Base-by-base conservation (phyloP, 805 yeast genomes). In the Wickerhamomyces sydowiorum region DNA sequence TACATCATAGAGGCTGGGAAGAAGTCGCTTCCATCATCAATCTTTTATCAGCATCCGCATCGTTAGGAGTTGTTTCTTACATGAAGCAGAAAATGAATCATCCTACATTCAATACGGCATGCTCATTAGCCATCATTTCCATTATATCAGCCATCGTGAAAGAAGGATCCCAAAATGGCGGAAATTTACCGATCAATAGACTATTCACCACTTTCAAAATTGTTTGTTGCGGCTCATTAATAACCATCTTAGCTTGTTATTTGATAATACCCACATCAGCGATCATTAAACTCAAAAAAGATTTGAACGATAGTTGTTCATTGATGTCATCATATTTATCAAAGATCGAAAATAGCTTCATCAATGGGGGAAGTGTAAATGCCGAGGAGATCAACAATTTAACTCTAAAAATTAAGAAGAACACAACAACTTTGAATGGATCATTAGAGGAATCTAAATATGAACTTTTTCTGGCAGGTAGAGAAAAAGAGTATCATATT, bases 21-120 rank as follows among this genome's bases (percentile, higher is more conserved):
- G 73, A 69, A 41, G 36, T 72, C 10, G 76, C 83, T 33, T 73
- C 73, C 40, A 54, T 70, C 15, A 67, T 80, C 22, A 82, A 82
- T 51, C 66, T 86, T 29, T 44, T 76, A 1, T 68, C 70, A 31
- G 75, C 71, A 51, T 80, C 73, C 40, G 54, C 66, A 2, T 75
- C 86, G 0, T 62, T 85, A 20, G 93, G 93, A 0, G 47, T 73
- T 14, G 73, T 87, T 23, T 83, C 93, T 1, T 82, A 71, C 52
- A 69, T 77, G 67, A 86, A 87, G 49, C 87, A 81, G 52, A 69
- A 73, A 45, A 76, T 86, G 40, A 72, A 75, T 51, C 77, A 75
- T 53, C 81, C 75, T 17, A 82, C 85, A 0, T 86, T 86, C 61
- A 84, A 83, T 51, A 85, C 91, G 12, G 91, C 95, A 0, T 83